Evolutionary conservation across 2,329 filamentous ascomycete genomes (phyloP).

Genomic region (Alternaria ethzedia): DNA sequence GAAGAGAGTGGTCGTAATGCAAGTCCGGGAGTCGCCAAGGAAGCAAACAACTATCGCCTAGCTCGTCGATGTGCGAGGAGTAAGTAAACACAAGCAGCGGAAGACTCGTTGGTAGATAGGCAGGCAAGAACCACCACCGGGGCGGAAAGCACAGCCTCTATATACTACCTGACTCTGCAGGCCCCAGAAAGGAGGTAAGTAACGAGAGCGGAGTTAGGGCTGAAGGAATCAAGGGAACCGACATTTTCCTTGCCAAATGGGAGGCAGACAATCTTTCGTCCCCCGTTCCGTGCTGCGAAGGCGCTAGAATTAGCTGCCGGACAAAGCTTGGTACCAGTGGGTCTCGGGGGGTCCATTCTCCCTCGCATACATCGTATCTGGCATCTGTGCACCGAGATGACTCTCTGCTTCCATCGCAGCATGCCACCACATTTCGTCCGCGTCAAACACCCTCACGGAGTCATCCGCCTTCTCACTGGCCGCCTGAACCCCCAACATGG

Average conservation of each 20-base stretch:
- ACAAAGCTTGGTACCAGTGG: slow-evolving; percentile 3
- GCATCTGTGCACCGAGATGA: background rate
- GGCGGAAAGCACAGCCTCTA: background rate
- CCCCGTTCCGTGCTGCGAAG: background rate
- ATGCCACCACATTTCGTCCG: background rate
- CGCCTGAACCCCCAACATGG: slow-evolving; percentile 11
- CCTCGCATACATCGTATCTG: background rate
- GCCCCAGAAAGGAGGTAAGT: background rate
- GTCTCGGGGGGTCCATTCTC: background rate
- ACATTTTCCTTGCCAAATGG: background rate
- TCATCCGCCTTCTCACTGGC: slow-evolving; percentile 1
- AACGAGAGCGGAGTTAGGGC: background rate
- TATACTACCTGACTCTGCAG: background rate
- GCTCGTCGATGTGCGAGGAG: background rate
- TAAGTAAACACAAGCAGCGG: background rate
- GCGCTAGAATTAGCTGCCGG: slow-evolving; percentile 6
- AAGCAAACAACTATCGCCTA: background rate
- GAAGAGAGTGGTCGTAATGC: background rate
- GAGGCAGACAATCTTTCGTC: background rate
- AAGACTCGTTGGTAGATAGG: background rate
- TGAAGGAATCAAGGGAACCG: slow-evolving; percentile 1
- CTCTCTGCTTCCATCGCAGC: background rate
- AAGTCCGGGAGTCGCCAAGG: background rate
- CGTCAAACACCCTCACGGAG: background rate
- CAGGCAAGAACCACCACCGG: background rate